A percentile compares a stretch with the other conserved stretches of the same genome.
Conservation (phyloP, 1,139 yeast genomes). For the Candida anutae region DNA sequence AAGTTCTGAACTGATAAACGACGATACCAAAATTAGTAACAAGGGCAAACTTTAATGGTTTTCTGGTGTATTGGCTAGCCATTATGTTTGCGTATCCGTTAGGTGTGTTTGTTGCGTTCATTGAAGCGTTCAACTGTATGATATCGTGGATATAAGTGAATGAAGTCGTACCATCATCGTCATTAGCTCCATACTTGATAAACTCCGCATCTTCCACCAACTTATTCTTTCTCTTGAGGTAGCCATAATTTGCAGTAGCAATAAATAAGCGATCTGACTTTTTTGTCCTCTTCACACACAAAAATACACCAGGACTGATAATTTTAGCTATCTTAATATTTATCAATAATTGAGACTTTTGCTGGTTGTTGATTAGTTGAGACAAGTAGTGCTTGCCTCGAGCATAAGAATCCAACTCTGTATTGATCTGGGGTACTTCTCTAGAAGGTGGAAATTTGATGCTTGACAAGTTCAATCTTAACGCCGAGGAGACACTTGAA, state of each 20-base stretch:
- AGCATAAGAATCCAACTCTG: constrained; percentile 39
- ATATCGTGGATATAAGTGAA: constrained; percentile 58
- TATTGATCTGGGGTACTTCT: constrained; percentile 48
- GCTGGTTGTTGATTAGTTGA: constrained; percentile 36
- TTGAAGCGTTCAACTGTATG: constrained; percentile 59
- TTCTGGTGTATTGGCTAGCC: constrained; percentile 71
- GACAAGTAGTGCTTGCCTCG: constrained; percentile 33
- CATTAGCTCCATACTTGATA: constrained; percentile 43
- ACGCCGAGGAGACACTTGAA: constrained; percentile 9
- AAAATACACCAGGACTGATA: constrained; percentile 77
- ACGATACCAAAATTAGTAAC: constrained; percentile 75
- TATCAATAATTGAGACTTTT: constrained; percentile 37
- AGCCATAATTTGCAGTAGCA: constrained; percentile 78
- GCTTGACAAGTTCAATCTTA: constrained; percentile 33
- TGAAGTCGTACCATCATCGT: constrained; percentile 12
- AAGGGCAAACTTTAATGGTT: constrained; percentile 65
- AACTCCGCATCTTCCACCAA: constrained; percentile 80
- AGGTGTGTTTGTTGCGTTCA: constrained; percentile 66
- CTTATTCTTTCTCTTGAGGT: constrained; percentile 61
- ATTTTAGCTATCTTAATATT: constrained; percentile 45
- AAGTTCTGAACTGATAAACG: constrained; percentile 68
- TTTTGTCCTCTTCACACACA: constrained; percentile 41
- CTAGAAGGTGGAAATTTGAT: constrained; percentile 74
- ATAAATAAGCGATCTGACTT: constrained; percentile 53
- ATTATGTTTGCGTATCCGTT: constrained; percentile 76